These are phyloP conservation scores for Zizania latifolia DNA, from an alignment of 176 grass and related monocot species.

Conservation along the genomic window DNA sequence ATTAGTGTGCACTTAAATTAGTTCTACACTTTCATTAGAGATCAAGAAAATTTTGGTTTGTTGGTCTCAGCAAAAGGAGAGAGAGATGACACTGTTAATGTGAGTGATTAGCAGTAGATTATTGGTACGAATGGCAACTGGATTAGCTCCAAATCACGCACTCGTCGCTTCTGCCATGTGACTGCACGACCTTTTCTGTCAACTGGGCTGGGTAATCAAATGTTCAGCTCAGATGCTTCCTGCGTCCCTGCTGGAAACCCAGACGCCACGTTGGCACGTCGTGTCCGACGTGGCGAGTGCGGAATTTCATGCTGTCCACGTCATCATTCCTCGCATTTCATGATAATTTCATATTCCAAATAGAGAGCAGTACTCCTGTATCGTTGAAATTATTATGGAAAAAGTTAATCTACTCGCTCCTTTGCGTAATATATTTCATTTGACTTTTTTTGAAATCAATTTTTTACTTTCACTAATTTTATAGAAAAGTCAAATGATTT, in stretches of 20 bases:
- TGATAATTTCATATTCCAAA: not conserved
- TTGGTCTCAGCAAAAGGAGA: not conserved
- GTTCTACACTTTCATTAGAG: not conserved
- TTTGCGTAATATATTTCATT: too few species aligned
- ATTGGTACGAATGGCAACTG: constrained; percentile 15
- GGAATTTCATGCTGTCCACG: not conserved
- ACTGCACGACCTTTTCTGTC: constrained; percentile 22
- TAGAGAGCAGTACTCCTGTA: too few species aligned
- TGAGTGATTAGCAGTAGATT: constrained; percentile 7
- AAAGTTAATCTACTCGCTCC: too few species aligned
- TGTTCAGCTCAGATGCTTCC: not conserved
- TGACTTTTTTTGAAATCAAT: too few species aligned
- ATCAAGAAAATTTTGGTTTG: not conserved
- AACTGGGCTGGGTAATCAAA: constrained; percentile 5
- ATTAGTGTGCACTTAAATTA: not conserved
- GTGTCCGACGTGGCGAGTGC: not conserved
- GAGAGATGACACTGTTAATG: not conserved
- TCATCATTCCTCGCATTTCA: not conserved
- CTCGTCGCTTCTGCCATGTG: constrained; percentile 24
- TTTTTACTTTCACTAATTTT: too few species aligned
- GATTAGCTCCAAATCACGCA: constrained; percentile 12
- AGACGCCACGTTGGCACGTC: constrained; percentile 1
- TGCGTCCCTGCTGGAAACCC: not conserved
- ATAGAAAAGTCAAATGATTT: too few species aligned
- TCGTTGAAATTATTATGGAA: too few species aligned